Evolutionary conservation across 768 basidiomycete species (phyloP).

Genomic region (Cystofilobasidium macerans): DNA sequence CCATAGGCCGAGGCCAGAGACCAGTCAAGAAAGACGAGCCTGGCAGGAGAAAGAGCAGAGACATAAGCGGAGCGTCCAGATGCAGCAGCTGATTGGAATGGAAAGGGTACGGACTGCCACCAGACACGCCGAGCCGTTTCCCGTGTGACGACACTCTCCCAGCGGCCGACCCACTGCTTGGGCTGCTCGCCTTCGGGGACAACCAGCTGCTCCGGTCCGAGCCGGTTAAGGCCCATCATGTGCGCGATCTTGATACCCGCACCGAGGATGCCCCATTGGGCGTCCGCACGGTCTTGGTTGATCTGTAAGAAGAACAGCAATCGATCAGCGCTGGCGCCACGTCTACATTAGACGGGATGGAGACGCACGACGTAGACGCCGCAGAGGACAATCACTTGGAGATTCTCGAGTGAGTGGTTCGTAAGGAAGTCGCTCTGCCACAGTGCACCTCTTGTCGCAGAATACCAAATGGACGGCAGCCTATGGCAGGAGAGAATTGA

Average conservation of each 20-base stretch:
- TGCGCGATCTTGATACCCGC: constrained; percentile 40
- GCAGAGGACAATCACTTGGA: constrained; percentile 36
- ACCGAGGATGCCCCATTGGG: constrained; percentile 39
- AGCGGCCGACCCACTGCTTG: constrained; percentile 38
- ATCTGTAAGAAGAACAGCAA: constrained; percentile 29
- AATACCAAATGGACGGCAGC: constrained; percentile 35
- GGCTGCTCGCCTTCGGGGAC: constrained; percentile 30
- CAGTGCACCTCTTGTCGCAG: constrained; percentile 27
- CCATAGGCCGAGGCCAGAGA: constrained; percentile 37
- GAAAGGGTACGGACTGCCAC: constrained; percentile 32
- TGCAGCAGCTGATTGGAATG: background rate
- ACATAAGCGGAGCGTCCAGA: too few species aligned
- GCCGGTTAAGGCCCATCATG: constrained; percentile 36
- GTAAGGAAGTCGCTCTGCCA: constrained; percentile 38
- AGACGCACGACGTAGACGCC: constrained; percentile 36
- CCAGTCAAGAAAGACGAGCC: constrained; percentile 39
- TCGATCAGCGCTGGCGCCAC: background rate
- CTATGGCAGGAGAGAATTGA: constrained; percentile 1
- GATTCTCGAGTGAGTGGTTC: constrained; percentile 33
- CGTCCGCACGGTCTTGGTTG: constrained; percentile 39
- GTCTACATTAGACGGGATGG: background rate
- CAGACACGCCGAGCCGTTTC: constrained; percentile 38
- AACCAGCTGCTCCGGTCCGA: constrained; percentile 35
- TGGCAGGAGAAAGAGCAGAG: background rate
- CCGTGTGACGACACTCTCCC: constrained; percentile 38